Percentiles rank a stretch among this genome's conserved stretches.
phyloP scores from a whole-genome alignment of 73 alveolate genomes.

The Breviolum minutum region DNA sequence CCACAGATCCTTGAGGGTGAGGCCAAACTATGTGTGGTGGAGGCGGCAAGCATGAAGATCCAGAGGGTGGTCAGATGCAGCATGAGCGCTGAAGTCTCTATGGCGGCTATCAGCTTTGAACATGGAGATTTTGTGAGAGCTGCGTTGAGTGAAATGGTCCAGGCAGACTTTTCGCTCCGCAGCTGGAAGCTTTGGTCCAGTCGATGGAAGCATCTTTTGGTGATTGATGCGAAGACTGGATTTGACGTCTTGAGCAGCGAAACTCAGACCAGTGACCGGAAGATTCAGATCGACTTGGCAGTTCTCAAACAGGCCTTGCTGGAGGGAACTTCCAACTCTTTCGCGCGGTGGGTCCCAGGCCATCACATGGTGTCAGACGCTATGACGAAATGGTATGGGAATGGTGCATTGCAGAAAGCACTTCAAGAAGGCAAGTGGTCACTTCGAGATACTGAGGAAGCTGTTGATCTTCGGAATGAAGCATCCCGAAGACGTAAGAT shows the following conservation, averaged over 20 bases:
- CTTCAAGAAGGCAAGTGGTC: neutral
- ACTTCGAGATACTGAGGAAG: neutral
- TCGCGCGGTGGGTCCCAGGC: neutral
- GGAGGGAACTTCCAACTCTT: neutral
- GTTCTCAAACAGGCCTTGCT: neutral
- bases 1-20: neutral
- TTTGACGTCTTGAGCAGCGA: neutral
- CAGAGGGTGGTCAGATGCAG: neutral
- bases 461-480: neutral
- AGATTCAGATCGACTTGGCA: neutral
- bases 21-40: neutral
- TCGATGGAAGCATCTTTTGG: neutral
- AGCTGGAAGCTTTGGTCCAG: neutral
- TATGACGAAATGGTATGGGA: neutral
- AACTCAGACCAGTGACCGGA: neutral
- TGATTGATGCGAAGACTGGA: conserved; percentile 15
- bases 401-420: neutral
- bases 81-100: neutral
- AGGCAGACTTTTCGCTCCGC: neutral
- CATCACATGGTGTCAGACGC: neutral
- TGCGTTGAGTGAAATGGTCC: neutral
- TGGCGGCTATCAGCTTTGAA: neutral
- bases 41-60: conserved; percentile 16
- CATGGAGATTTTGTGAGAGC: neutral
- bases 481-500: neutral